phyloP scores from a whole-genome alignment of 2,329 filamentous ascomycete genomes.

The Arthrobotrys pseudoclavata region DNA sequence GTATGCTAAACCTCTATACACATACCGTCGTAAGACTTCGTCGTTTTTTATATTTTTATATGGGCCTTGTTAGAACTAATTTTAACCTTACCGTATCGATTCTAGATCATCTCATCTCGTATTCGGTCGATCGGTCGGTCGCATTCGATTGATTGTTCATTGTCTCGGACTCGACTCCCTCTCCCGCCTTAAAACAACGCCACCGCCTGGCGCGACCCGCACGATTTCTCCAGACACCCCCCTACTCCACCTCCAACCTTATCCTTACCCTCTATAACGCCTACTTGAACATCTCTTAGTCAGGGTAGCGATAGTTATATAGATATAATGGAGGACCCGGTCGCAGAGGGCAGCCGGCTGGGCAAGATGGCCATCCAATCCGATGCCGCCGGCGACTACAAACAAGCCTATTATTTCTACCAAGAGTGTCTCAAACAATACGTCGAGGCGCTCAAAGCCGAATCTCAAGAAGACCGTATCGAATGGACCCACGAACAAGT shows the following conservation, averaged over 20 bases:
- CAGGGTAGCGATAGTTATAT: background rate
- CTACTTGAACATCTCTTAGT: background rate
- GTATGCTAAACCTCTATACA: too few relatives aligned
- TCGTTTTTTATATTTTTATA: background rate
- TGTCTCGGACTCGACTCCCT: slow-evolving; percentile 15
- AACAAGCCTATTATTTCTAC: slow-evolving; percentile 54
- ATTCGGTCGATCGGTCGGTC: slow-evolving; percentile 4
- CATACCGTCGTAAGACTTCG: background rate
- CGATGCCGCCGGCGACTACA: slow-evolving; percentile 53
- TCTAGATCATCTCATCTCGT: slow-evolving; percentile 8
- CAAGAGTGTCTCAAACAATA: slow-evolving; percentile 52
- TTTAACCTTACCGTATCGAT: slow-evolving; percentile 1
- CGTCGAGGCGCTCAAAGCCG: slow-evolving; percentile 48
- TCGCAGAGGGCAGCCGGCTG: slow-evolving; percentile 56
- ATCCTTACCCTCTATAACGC: background rate
- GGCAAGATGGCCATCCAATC: slow-evolving; percentile 59
- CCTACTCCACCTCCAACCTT: background rate
- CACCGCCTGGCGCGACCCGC: slow-evolving; percentile 48
- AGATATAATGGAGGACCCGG: slow-evolving; percentile 46
- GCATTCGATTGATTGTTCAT: background rate
- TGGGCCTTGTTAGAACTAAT: background rate
- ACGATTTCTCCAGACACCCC: slow-evolving; percentile 29
- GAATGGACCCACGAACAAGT: slow-evolving; percentile 57
- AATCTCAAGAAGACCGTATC: slow-evolving; percentile 54
- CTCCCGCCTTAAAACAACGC: slow-evolving; percentile 40